Evolutionary conservation across 2,329 filamentous ascomycete species (phyloP).

Genomic region (Beauveria sp.): DNA sequence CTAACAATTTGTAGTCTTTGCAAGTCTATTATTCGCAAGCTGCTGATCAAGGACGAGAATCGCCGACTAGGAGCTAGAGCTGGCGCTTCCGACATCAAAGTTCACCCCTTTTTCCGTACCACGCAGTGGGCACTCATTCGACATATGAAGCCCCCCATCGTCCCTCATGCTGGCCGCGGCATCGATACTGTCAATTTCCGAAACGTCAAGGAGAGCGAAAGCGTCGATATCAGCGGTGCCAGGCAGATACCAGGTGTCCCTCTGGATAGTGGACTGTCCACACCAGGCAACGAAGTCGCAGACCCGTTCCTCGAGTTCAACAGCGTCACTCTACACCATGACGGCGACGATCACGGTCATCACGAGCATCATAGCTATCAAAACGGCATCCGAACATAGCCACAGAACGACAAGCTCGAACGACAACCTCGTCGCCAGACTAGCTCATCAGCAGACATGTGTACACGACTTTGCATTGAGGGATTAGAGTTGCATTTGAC

Average conservation of each 20-base stretch:
- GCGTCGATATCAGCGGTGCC: constrained; percentile 71
- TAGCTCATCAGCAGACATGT: constrained; percentile 15
- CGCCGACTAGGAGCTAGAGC: constrained; percentile 87
- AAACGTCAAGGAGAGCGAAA: constrained; percentile 95
- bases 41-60: constrained; percentile 96
- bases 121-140: constrained; percentile 96
- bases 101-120: constrained; percentile 88
- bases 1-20: constrained; percentile 59
- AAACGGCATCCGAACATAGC: constrained; percentile 15
- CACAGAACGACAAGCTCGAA: neutral
- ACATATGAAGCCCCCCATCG: constrained; percentile 96
- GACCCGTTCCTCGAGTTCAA: constrained; percentile 99
- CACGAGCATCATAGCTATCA: constrained; percentile 23
- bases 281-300: constrained; percentile 69
- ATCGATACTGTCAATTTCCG: constrained; percentile 96
- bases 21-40: constrained; percentile 91
- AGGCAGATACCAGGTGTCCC: constrained; percentile 64
- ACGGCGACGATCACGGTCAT: constrained; percentile 64
- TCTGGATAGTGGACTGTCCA: constrained; percentile 75
- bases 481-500: constrained; percentile 1
- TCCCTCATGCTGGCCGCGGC: constrained; percentile 81
- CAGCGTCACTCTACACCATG: constrained; percentile 93
- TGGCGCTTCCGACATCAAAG: constrained; percentile 94
- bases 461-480: constrained; percentile 9
- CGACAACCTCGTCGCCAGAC: constrained; percentile 3